Evolutionary conservation across 306 rosid genomes (phyloP), one percentile per base, ranked within the genome.

Genomic region (Leucaena leucocephala): DNA sequence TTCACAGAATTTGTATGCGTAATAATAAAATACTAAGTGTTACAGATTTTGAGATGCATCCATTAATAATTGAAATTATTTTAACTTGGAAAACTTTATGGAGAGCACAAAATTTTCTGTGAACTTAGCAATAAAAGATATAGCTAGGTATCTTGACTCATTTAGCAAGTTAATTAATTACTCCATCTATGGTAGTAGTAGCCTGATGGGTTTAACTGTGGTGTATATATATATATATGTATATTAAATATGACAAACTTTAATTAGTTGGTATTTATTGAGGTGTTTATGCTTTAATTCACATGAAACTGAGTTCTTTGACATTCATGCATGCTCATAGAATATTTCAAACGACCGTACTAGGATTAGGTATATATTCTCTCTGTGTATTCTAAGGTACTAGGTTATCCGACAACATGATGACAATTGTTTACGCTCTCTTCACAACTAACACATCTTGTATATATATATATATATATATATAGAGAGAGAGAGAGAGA

Each of bases 361-460:
- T 61, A 12, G 39, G 66, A 59, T 33, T 61, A 33, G 67, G 59
- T 17, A 7, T 54, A 54, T 50, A 16, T 54, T 16, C 59, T 54
- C 11, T 54, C 1, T 54, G 8, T 17, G 17, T 52, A 52, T 52
- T 59, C 38, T 11, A 27, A 22, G 66, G 40, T 61, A 61, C 39
- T 15, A 64, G 61, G 63, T 36, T 48, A 5, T 16, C 6, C 16
- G 55, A 52, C 11, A 54, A 40, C 13, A 5, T 55, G 55, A 27
- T 45, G 58, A 34, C 16, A 49, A 72, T 5, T 72, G 10, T 11
- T 22, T 15, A 14, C 44, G 6, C 33, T 72, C 70, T 66, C 34
- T 80, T 54, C 8, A 10, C 68, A 64, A 52, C 78, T 73, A 45
- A 52, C 39, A 43, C 39, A 27, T 79, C n/a, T 48, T 43, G 38